phyloP scores from a whole-genome alignment of 192 early-diverging fungal species.

The Gonapodya sp. region DNA sequence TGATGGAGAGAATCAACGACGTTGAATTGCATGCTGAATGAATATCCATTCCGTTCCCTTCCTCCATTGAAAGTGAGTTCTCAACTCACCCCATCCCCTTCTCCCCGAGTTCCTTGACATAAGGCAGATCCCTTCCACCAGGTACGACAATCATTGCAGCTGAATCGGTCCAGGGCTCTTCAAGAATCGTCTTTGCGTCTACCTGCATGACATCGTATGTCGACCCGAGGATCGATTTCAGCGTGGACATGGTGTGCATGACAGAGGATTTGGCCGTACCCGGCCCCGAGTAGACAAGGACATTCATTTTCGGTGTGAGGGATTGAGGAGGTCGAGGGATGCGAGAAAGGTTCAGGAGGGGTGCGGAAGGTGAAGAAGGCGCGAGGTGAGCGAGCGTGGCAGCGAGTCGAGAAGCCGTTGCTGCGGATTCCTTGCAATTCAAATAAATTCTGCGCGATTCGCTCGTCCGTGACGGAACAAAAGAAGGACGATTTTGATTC shows the following conservation, averaged over 20 bases:
- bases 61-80: no score
- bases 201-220: slow-evolving; percentile 85
- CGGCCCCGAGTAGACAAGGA: slow-evolving; percentile 74
- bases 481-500: no score
- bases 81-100: slow-evolving; percentile 32
- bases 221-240: slow-evolving; percentile 65
- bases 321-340: no score
- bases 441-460: no score
- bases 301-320: no score
- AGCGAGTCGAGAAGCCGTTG: no score
- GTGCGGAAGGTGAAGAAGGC: no score
- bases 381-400: no score
- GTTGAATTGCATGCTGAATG: neutral
- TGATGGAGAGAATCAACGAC: neutral
- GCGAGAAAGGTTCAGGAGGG: no score
- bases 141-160: slow-evolving; percentile 80
- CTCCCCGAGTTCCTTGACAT: slow-evolving; percentile 48
- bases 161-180: slow-evolving; percentile 82
- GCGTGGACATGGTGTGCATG: slow-evolving; percentile 52
- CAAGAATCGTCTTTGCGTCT: slow-evolving; percentile 53
- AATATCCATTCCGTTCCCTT: no score
- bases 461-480: no score
- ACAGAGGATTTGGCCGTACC: slow-evolving; percentile 55
- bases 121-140: slow-evolving; percentile 80
- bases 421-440: no score